Percentiles rank a stretch among this genome's conserved stretches.
Evolutionary conservation across 306 rosid genomes (phyloP).

Genomic region (Trifolium fragiferum): DNA sequence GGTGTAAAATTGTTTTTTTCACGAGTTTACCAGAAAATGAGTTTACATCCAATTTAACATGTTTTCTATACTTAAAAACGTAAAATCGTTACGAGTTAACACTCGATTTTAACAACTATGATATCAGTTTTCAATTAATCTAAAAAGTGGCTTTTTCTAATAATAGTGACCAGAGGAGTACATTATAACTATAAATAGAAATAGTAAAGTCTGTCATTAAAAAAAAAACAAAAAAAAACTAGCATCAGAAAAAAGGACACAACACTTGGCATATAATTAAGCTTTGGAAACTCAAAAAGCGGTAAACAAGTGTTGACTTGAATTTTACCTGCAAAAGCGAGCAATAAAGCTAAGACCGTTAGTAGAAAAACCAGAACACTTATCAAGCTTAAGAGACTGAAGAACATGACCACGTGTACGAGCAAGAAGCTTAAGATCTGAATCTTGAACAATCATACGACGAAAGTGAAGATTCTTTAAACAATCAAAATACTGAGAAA

Average conservation of each 20-base stretch:
- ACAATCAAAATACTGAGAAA: constrained; percentile 63
- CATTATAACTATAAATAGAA: not conserved
- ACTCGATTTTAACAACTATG: too few relatives aligned
- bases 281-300: not conserved
- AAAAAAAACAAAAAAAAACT: constrained; percentile 8
- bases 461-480: constrained; percentile 82
- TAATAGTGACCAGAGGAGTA: too few relatives aligned
- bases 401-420: constrained; percentile 74
- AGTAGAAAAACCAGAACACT: constrained; percentile 90
- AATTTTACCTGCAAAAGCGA: constrained; percentile 73
- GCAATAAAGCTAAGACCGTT: constrained; percentile 67
- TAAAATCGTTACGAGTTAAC: too few relatives aligned
- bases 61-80: too few relatives aligned
- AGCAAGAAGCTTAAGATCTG: constrained; percentile 78
- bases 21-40: too few relatives aligned
- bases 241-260: not conserved
- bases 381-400: constrained; percentile 73
- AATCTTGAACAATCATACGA: constrained; percentile 84
- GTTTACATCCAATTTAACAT: too few relatives aligned
- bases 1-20: too few relatives aligned
- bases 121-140: too few relatives aligned
- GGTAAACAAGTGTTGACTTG: not conserved
- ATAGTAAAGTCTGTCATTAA: too few relatives aligned
- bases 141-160: too few relatives aligned
- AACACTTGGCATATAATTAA: constrained; percentile 13